Base-by-base conservation (phyloP, 345 rosid species). In the Cochlearia excelsa region DNA sequence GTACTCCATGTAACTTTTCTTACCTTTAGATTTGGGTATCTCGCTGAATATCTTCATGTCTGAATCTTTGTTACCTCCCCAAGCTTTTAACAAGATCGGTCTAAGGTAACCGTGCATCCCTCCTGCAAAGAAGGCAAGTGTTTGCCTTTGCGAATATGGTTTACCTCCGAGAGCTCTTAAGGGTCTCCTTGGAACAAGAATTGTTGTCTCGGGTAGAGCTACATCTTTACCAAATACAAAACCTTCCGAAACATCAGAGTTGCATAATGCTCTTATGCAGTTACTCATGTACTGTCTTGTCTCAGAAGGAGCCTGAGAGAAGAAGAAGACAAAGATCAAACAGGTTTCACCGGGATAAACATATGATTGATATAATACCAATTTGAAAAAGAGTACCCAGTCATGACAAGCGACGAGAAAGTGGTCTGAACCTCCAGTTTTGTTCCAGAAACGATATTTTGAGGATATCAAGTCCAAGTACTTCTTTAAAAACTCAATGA, bases 381-480 rank as follows among this genome's bases (percentile, higher is more conserved):
- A 30, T 4, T 16, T 37, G 40, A 39, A 52, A 61, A 57, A 54
- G 45, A 72, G 57, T 79, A 88, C 98, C 98, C 95, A 92, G 69
- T 92, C 98, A 66, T 92, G 98, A 74, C 98, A 92, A 79, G 98
- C 96, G 23, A 79, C 96, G 0, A 92, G 85, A 51, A 92, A 92
- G 75, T 92, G 98, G 76, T 92, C 98, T 3, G 86, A 79, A 60
- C 98, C 98, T 51, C 65, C 80, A 33, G 97, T 92, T 77, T 84
- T 79, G 60, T 88, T 92, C 98, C 98, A 92, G 82, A 79, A 88
- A 60, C 70, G 75, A 74, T 92, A 77, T 69, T 77, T 86, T 8
- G 81, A 75, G 3, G 82, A 68, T 38, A 92, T 78, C 74, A 72
- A 34, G 63, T 80, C 86, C 75, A 84, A 61, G 35, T 88, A 92